Conservation (phyloP, 73 alveolate genomes). For the Stentor roeselii region DNA sequence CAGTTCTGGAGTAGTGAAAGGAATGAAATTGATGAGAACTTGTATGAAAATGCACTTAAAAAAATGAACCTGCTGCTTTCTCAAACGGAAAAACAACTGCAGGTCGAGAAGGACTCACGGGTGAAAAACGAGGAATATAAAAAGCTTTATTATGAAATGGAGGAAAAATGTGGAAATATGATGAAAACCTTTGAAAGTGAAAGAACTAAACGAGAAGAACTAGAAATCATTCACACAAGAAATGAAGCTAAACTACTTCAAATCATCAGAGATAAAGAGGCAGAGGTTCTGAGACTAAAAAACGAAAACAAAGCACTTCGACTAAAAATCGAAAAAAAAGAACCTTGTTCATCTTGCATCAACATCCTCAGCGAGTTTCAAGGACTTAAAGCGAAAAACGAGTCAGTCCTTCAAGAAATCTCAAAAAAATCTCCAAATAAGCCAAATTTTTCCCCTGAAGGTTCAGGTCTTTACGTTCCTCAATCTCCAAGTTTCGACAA, state of each 20-base stretch:
- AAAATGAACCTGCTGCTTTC: not conserved
- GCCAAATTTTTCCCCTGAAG: not conserved
- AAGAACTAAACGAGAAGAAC: not conserved
- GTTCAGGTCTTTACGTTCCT: not conserved
- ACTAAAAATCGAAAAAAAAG: not conserved
- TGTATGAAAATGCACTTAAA: not conserved
- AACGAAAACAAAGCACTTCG: not conserved
- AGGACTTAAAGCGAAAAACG: not conserved
- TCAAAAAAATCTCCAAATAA: not conserved
- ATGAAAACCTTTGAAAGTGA: not conserved
- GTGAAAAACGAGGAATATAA: not conserved
- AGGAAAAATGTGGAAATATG: not conserved
- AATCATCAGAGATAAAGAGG: not conserved
- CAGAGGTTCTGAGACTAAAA: not conserved
- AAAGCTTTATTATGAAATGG: constrained; percentile 20
- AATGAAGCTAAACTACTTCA: not conserved
- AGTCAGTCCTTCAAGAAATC: not conserved
- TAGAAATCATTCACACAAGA: not conserved
- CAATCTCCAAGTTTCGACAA: not conserved
- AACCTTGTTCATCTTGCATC: not conserved
- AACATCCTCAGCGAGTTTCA: not conserved
- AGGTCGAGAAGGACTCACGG: constrained; percentile 21
- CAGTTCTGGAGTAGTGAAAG: constrained; percentile 11
- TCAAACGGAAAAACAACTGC: not conserved
- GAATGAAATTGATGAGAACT: not conserved